Evolutionary conservation across 2,329 filamentous ascomycete species (phyloP), one percentile per base, ranked within the genome.

Genomic region (Cladosporium velox): DNA sequence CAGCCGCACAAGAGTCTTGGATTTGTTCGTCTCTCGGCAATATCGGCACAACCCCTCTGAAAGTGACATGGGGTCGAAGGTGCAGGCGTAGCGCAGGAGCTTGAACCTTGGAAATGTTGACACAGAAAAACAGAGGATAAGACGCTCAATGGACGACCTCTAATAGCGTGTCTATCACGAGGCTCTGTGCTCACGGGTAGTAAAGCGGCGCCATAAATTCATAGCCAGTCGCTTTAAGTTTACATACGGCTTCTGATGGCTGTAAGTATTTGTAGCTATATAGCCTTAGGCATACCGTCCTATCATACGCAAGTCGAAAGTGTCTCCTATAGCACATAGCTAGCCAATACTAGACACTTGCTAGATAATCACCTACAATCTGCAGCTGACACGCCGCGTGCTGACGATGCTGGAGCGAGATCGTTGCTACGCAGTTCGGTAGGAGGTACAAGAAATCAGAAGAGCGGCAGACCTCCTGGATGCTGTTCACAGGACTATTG

Each of bases 1-100:
- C 26, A 18, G 30, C 34, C 55, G 55, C 34, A 38, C 55, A 58
- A 58, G 55, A 58, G 55, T 58, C 55, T 58, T 58, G 55, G 55
- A 58, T 24, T 21, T 28, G 24, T 38, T 26, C 34, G 34, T 24
- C n/a, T 41, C 55, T 58, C 55, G 55, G 55, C 55, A 54, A 8
- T 28, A 11, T 15, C 34, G 55, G 52, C 52, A 55, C 51, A 54
- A 7, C 52, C 30, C 30, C 15, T 30, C 24, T 28, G 15, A 10
- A n/a, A n/a, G 51, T 30, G 51, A 14, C 49, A 52, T 21, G 18
- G 41, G n/a, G n/a, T 47, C 11, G n/a, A 24, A 12, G 41, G 7
- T 21, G n/a, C n/a, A 8, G 41, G 41, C 10, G 41, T 12, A 47
- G n/a, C n/a, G 41, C 41, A 47, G 41, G n/a, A 21, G n/a, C 41